phyloP scores from a whole-genome alignment of 2,329 filamentous ascomycete species.

The Penicillium psychrosexuale region DNA sequence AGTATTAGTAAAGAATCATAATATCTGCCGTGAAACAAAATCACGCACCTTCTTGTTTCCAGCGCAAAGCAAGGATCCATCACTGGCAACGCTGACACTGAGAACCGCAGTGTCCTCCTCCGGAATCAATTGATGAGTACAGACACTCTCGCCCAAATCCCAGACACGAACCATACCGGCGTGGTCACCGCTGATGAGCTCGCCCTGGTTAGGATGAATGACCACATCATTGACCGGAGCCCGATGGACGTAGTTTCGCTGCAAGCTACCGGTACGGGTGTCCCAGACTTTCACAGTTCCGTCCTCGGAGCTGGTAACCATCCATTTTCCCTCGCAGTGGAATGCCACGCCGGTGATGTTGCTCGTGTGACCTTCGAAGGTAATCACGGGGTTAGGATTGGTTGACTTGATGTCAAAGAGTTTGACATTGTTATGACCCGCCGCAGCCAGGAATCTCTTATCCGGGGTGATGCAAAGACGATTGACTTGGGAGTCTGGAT shows the following conservation, averaged over 20 bases:
- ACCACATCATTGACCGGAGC: conserved; percentile 94
- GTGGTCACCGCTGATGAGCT: conserved; percentile 94
- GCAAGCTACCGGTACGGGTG: conserved; percentile 77
- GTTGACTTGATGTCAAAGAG: conserved; percentile 98
- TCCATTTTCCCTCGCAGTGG: conserved; percentile 99
- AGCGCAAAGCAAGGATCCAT: conserved; percentile 87
- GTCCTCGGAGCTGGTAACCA: conserved; percentile 97
- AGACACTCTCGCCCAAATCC: conserved; percentile 96
- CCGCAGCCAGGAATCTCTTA: conserved; percentile 88
- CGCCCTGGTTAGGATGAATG: conserved; percentile 98
- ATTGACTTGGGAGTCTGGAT: conserved; percentile 97
- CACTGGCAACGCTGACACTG: conserved; percentile 92
- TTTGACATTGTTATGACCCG: conserved; percentile 82
- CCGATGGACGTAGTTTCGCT: conserved; percentile 89
- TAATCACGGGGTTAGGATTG: conserved; percentile 90
- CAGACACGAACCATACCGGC: conserved; percentile 90
- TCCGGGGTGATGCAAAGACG: conserved; percentile 97
- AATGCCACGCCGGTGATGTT: conserved; percentile 97
- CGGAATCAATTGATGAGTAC: conserved; percentile 91
- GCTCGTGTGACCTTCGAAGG: conserved; percentile 91
- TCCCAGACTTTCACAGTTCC: conserved; percentile 98
- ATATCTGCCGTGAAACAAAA: neutral
- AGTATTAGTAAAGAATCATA: conserved; percentile 1
- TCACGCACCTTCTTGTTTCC: conserved; percentile 75
- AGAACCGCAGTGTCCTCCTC: conserved; percentile 93